Conservation (phyloP, 2,329 filamentous ascomycete species). For the Pleomassaria siparia region DNA sequence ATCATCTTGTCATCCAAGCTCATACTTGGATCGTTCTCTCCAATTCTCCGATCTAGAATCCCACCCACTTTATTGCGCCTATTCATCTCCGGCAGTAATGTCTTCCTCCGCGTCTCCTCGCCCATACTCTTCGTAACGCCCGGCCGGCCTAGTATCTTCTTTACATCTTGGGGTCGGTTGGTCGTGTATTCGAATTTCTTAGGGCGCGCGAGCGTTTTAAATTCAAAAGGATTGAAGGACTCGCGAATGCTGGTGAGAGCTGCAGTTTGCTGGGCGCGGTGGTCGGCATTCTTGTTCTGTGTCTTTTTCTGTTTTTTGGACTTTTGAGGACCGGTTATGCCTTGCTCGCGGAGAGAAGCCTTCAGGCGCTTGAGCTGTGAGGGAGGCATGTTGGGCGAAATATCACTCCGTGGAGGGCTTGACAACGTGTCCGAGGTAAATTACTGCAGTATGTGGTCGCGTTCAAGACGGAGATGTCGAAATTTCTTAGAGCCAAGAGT, state of each 20-base stretch:
- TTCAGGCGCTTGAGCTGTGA: slow-evolving; percentile 97
- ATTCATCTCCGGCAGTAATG: slow-evolving; percentile 86
- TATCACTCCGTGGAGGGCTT: slow-evolving; percentile 1
- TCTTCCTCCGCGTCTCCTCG: slow-evolving; percentile 83
- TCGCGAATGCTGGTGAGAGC: slow-evolving; percentile 87
- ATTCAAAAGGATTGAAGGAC: slow-evolving; percentile 96
- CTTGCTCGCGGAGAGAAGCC: slow-evolving; percentile 83
- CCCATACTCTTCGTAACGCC: slow-evolving; percentile 81
- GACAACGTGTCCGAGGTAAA: neutral
- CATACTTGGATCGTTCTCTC: slow-evolving; percentile 93
- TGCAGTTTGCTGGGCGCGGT: slow-evolving; percentile 73
- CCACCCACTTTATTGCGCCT: slow-evolving; percentile 87
- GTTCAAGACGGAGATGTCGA: neutral
- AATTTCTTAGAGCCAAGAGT: slow-evolving; percentile 16
- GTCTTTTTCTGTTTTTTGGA: slow-evolving; percentile 86
- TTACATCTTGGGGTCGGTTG: slow-evolving; percentile 55
- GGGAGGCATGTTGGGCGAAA: slow-evolving; percentile 69
- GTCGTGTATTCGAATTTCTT: slow-evolving; percentile 85
- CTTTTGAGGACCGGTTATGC: slow-evolving; percentile 85
- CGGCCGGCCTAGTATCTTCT: slow-evolving; percentile 69
- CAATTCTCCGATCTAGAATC: slow-evolving; percentile 89
- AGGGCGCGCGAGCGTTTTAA: slow-evolving; percentile 75
- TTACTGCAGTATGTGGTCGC: neutral
- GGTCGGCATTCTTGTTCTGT: slow-evolving; percentile 68
- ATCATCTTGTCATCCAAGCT: slow-evolving; percentile 89